A percentile compares a stretch with the other conserved stretches of the same genome.
Evolutionary conservation across 768 basidiomycete genomes (phyloP).

Genomic region (Boletus patriciae): DNA sequence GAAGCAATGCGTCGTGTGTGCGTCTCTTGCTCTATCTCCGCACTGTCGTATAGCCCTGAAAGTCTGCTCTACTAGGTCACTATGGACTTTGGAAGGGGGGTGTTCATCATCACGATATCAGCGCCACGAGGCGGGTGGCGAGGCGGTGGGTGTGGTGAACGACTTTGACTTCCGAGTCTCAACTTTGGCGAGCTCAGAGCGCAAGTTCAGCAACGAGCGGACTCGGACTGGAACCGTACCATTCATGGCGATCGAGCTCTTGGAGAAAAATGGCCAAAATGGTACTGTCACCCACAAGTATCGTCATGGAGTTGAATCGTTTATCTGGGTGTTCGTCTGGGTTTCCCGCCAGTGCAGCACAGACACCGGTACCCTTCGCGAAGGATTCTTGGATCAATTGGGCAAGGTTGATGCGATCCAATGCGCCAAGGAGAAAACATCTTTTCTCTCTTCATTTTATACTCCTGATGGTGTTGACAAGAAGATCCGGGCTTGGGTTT

Average conservation of each 20-base stretch:
- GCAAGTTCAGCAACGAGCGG: background rate
- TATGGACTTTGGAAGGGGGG: constrained; percentile 3
- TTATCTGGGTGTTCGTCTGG: constrained; percentile 4
- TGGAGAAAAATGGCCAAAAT: background rate
- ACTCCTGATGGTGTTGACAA: no score
- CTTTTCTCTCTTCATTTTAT: no score
- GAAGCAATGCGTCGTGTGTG: no score
- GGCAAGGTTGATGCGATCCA: no score
- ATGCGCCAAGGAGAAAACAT: no score
- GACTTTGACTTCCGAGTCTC: constrained; percentile 18
- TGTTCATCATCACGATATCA: constrained; percentile 15
- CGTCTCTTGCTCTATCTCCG: background rate
- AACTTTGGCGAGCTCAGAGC: background rate
- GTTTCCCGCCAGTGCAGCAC: background rate
- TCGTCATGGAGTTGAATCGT: background rate
- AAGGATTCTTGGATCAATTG: no score
- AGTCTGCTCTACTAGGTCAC: constrained; percentile 8
- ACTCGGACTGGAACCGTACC: constrained; percentile 18
- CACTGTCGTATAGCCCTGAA: background rate
- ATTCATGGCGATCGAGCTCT: constrained; percentile 16
- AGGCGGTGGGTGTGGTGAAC: constrained; percentile 10
- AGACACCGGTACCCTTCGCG: no score
- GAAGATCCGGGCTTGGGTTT: no score
- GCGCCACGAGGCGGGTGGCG: background rate
- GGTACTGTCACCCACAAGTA: background rate